phyloP scores from a whole-genome alignment of 345 rosid genomes.

The Erodium maritimum region DNA sequence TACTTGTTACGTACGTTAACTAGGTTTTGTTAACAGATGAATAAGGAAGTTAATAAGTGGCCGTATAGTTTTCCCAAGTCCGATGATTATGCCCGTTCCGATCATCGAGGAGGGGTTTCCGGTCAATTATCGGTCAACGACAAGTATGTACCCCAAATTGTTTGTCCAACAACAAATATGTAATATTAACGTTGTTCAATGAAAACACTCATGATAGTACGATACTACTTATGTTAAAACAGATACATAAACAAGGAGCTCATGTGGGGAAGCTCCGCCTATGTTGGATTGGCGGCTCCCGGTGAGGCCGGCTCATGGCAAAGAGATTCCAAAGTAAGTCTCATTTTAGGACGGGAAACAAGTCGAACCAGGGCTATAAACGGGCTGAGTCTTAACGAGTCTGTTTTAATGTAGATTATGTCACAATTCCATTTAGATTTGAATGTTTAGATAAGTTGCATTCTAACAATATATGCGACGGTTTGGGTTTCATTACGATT shows the following conservation, averaged over 20 bases:
- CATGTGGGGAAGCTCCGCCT: slow-evolving; percentile 10
- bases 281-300: slow-evolving; percentile 32
- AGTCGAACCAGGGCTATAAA: not conserved
- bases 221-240: slow-evolving; percentile 4
- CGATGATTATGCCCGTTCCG: slow-evolving; percentile 27
- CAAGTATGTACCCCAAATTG: slow-evolving; percentile 16
- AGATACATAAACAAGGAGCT: slow-evolving; percentile 4
- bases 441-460: not conserved
- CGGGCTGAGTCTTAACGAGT: not conserved
- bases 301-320: slow-evolving; percentile 40
- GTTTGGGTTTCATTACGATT: no score
- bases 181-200: not conserved
- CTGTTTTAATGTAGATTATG: not conserved
- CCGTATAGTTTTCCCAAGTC: slow-evolving; percentile 21
- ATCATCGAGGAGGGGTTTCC: slow-evolving; percentile 26
- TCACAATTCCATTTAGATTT: not conserved
- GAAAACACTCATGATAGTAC: not conserved
- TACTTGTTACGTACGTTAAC: not conserved
- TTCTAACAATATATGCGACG: no score
- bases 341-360: not conserved
- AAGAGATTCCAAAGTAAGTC: slow-evolving; percentile 19
- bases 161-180: not conserved
- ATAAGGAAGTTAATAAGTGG: slow-evolving; percentile 15
- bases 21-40: slow-evolving; percentile 4
- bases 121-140: slow-evolving; percentile 34